A percentile compares a stretch with the other conserved stretches of the same genome.
phyloP scores from a whole-genome alignment of 495 filamentous ascomycete genomes.

The Podospora sp. region DNA sequence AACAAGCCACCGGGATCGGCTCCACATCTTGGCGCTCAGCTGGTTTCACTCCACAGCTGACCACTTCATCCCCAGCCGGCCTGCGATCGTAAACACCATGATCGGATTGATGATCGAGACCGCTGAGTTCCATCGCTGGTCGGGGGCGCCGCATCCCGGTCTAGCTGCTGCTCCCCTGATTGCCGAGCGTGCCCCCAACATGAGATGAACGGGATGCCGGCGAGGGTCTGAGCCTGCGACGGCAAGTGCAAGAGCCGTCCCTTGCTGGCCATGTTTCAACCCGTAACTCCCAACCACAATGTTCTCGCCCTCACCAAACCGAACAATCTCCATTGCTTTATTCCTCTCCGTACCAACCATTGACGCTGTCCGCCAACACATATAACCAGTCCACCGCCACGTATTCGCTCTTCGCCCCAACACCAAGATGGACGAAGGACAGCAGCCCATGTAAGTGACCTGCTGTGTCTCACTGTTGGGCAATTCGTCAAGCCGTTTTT shows the following conservation, averaged over 20 bases:
- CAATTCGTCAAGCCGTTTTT: background rate
- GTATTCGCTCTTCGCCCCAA: background rate
- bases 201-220: background rate
- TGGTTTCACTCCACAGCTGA: background rate
- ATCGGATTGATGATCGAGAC: conserved; percentile 3
- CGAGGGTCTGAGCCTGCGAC: background rate
- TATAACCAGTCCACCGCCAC: conserved; percentile 8
- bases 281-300: background rate
- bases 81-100: background rate
- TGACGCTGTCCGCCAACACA: background rate
- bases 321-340: background rate
- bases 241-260: background rate
- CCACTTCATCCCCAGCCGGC: background rate
- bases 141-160: background rate
- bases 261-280: conserved; percentile 3
- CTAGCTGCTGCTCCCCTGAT: background rate
- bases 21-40: background rate
- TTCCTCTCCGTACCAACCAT: background rate
- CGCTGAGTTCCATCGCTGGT: background rate
- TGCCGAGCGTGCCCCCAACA: background rate
- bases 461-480: background rate
- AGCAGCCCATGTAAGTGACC: conserved; percentile 14
- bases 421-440: conserved; percentile 19
- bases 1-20: background rate
- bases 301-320: background rate